Evolutionary conservation across 2,329 filamentous ascomycete species (phyloP).

Genomic region (Xylaria sp.): DNA sequence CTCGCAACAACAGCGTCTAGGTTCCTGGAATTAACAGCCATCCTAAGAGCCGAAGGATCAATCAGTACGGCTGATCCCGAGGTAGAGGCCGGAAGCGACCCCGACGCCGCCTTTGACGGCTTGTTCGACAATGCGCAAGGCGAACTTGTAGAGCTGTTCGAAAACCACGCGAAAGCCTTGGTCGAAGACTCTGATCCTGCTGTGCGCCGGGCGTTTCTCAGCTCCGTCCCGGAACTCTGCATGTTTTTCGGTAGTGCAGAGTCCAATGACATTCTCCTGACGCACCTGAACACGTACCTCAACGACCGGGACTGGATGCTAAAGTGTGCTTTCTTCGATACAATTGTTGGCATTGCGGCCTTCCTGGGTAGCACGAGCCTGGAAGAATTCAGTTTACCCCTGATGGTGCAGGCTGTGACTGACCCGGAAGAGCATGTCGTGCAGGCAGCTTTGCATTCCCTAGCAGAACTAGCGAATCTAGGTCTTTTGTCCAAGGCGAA

Average conservation of each 20-base stretch:
- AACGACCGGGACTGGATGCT: conserved; percentile 97
- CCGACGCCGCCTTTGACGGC: conserved; percentile 74
- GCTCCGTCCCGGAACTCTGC: conserved; percentile 88
- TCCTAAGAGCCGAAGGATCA: conserved; percentile 80
- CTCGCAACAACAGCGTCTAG: conserved; percentile 82
- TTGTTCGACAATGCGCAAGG: conserved; percentile 85
- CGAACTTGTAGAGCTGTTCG: conserved; percentile 82
- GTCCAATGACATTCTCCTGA: conserved; percentile 93
- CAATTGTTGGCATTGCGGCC: conserved; percentile 87
- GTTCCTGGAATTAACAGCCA: conserved; percentile 90
- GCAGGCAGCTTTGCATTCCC: conserved; percentile 83
- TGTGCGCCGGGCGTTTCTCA: conserved; percentile 87
- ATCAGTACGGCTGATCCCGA: conserved; percentile 78
- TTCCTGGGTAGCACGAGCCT: conserved; percentile 88
- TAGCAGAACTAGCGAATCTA: conserved; percentile 85
- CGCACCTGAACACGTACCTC: conserved; percentile 94
- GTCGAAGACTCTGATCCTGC: conserved; percentile 84
- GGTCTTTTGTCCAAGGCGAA: conserved; percentile 84
- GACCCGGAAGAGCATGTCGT: conserved; percentile 94
- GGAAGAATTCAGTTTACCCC: conserved; percentile 91
- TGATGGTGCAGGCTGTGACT: conserved; percentile 93
- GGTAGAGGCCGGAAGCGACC: conserved; percentile 69
- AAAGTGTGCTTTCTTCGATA: conserved; percentile 95
- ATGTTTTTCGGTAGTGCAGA: conserved; percentile 93
- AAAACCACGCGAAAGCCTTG: conserved; percentile 84